phyloP scores from a whole-genome alignment of 169 alveolate genomes.

The Cryptosporidium baileyi region DNA sequence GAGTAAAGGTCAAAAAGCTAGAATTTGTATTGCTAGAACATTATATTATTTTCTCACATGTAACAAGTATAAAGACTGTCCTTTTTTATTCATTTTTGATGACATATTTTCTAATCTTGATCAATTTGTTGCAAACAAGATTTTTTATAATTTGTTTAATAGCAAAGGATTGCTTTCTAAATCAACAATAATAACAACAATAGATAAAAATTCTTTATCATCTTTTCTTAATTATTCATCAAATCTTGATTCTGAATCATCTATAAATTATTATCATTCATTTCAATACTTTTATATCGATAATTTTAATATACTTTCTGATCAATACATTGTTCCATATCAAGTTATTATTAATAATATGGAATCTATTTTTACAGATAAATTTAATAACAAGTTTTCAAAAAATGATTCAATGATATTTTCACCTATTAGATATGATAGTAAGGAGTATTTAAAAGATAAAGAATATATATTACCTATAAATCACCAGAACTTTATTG shows the following conservation, averaged over 20 bases:
- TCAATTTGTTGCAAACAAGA: not conserved
- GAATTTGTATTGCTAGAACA: slow-evolving; percentile 54
- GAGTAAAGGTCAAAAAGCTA: slow-evolving; percentile 56
- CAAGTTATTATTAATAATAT: too few relatives aligned
- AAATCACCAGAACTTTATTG: too few relatives aligned
- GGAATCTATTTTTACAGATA: too few relatives aligned
- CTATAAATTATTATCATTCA: too few relatives aligned
- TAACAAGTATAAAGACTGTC: not conserved
- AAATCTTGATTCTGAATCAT: not conserved
- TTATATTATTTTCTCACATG: not conserved
- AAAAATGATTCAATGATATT: too few relatives aligned
- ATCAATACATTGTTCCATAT: too few relatives aligned
- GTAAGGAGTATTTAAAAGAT: too few relatives aligned
- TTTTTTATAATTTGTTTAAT: slow-evolving; percentile 24
- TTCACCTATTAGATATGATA: too few relatives aligned
- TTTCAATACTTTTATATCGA: too few relatives aligned
- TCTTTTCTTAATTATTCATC: not conserved
- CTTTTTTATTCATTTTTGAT: slow-evolving; percentile 30
- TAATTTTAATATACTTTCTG: too few relatives aligned
- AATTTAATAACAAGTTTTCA: too few relatives aligned
- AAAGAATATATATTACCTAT: too few relatives aligned
- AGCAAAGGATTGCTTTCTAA: slow-evolving; percentile 32
- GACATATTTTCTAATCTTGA: slow-evolving; percentile 53
- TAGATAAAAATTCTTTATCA: not conserved
- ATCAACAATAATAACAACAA: slow-evolving; percentile 5